Evolutionary conservation across 441 rosid species (phyloP).

Genomic region (Brassica hybrid): DNA sequence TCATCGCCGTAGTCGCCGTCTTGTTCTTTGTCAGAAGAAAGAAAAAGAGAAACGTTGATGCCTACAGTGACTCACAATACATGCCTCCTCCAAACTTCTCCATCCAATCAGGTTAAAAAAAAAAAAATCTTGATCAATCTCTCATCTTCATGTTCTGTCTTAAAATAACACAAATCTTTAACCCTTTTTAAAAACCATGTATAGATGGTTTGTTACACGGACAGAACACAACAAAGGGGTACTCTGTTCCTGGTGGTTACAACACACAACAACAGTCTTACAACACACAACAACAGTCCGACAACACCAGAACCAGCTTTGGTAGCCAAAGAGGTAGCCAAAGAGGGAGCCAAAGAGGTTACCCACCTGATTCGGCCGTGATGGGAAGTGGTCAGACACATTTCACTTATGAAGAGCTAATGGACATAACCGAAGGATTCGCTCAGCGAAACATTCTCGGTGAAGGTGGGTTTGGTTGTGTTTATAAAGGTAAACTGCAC

Average conservation of each 20-base stretch:
- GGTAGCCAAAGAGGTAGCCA: slow-evolving; percentile 49
- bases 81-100: slow-evolving; percentile 56
- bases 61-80: slow-evolving; percentile 43
- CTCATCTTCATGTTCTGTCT: not conserved
- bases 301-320: slow-evolving; percentile 43
- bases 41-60: slow-evolving; percentile 42
- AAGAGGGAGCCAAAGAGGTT: slow-evolving; percentile 45
- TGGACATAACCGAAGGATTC: slow-evolving; percentile 77
- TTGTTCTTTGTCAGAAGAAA: slow-evolving; percentile 45
- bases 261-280: too few relatives aligned
- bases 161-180: not conserved
- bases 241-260: slow-evolving; percentile 46
- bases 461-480: slow-evolving; percentile 90
- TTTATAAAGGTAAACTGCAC: slow-evolving; percentile 55
- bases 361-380: slow-evolving; percentile 49
- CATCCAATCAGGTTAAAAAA: slow-evolving; percentile 51
- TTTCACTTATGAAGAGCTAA: slow-evolving; percentile 70
- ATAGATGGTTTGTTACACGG: slow-evolving; percentile 55
- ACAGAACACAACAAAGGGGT: slow-evolving; percentile 42
- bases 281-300: slow-evolving; percentile 42
- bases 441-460: slow-evolving; percentile 63
- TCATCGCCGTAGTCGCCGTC: slow-evolving; percentile 54
- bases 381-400: slow-evolving; percentile 51
- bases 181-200: slow-evolving; percentile 9
- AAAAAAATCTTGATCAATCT: too few relatives aligned